Percentiles rank a stretch among this genome's conserved stretches.
Conservation (phyloP, 179 eudicot species). For the Silene noctiflora region DNA sequence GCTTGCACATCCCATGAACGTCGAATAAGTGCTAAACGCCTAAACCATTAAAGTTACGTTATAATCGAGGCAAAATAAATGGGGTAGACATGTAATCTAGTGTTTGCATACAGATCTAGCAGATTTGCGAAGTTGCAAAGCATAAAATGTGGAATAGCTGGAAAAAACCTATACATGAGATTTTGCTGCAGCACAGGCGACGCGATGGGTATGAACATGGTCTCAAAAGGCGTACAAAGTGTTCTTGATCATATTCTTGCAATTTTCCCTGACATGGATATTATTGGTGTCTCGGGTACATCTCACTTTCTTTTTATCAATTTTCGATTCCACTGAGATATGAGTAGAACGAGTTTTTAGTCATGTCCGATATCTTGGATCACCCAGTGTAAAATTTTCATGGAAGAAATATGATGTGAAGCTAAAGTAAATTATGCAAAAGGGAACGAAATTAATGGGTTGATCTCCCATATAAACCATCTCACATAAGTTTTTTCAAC, state of each 20-base stretch:
- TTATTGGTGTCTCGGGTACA: conserved; percentile 34
- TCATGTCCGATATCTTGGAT: no score
- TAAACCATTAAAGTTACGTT: no score
- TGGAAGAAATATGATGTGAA: no score
- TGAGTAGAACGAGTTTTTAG: no score
- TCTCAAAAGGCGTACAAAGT: conserved; percentile 35
- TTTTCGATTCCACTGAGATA: neutral
- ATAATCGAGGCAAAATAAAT: no score
- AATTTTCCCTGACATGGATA: conserved; percentile 37
- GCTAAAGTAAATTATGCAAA: no score
- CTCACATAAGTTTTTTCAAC: neutral
- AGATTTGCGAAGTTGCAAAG: conserved; percentile 31
- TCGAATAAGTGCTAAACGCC: neutral
- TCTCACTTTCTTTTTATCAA: neutral
- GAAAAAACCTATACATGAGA: conserved; percentile 36
- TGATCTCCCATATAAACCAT: neutral
- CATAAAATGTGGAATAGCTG: conserved; percentile 34
- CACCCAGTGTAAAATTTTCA: no score
- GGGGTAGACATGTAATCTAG: neutral
- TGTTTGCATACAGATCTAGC: conserved; percentile 28
- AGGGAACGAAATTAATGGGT: no score
- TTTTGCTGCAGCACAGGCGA: conserved; percentile 34
- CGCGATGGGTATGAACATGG: conserved; percentile 44
- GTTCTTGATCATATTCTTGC: conserved; percentile 29
- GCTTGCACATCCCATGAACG: neutral